Evolutionary conservation across 176 grass and related monocot species (phyloP).

Genomic region (Musa schizocarpa): DNA sequence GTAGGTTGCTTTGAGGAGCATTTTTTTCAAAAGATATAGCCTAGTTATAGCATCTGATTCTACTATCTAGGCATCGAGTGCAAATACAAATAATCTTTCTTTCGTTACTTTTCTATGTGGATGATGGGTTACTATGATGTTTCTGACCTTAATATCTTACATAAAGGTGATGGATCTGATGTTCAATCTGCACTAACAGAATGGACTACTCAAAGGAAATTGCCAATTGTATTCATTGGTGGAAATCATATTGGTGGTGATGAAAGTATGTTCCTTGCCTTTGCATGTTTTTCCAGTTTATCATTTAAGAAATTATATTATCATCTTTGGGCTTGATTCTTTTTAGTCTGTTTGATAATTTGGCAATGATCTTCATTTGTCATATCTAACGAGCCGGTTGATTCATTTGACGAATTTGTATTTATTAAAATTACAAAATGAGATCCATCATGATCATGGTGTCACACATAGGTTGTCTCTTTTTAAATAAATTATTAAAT

Average conservation of each 20-base stretch:
- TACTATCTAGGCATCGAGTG: not conserved
- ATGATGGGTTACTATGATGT: not conserved
- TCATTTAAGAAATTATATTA: not conserved
- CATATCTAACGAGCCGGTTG: not conserved
- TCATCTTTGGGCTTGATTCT: not conserved
- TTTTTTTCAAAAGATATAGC: not conserved
- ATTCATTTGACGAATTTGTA: not conserved
- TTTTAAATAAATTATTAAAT: not conserved
- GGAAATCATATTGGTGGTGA: slow-evolving; percentile 71
- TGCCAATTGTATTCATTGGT: slow-evolving; percentile 82
- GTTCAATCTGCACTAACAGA: slow-evolving; percentile 55
- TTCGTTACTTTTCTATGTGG: not conserved
- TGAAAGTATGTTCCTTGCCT: slow-evolving; percentile 33
- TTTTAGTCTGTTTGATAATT: not conserved
- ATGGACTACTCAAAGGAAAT: slow-evolving; percentile 73
- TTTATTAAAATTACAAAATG: not conserved
- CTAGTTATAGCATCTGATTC: not conserved
- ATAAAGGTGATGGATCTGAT: slow-evolving; percentile 67
- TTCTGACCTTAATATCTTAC: not conserved
- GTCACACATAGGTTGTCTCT: not conserved
- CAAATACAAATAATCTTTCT: not conserved
- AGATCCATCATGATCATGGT: not conserved
- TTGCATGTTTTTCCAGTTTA: not conserved
- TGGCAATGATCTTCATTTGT: not conserved
- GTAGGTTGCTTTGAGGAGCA: not conserved